Conservation (phyloP, 2,329 filamentous ascomycete genomes). For the Xylaria sp. region DNA sequence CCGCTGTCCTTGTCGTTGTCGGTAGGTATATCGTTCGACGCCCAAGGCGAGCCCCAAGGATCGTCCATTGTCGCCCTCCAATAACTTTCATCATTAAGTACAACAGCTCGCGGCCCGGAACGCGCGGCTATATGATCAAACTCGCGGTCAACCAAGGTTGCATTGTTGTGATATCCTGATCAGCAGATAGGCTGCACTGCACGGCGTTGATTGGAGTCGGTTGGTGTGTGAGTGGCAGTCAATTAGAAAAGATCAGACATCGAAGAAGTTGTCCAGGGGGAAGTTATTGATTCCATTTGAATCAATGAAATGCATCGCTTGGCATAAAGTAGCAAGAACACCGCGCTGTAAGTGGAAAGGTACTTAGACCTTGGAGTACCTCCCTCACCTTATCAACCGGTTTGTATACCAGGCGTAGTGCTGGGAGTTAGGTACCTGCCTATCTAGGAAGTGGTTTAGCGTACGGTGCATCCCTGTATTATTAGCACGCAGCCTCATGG, state of each 20-base stretch:
- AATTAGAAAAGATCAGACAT: constrained; percentile 8
- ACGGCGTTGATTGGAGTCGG: not conserved
- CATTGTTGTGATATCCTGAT: constrained; percentile 19
- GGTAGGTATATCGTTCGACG: constrained; percentile 54
- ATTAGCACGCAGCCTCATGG: too few relatives aligned
- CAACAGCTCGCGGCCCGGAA: constrained; percentile 29
- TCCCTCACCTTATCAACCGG: too few relatives aligned
- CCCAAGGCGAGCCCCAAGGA: constrained; percentile 72
- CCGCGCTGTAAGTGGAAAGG: not conserved
- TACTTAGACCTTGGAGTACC: not conserved
- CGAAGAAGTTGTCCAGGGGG: constrained; percentile 23
- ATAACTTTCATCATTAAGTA: constrained; percentile 47
- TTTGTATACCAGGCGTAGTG: not conserved
- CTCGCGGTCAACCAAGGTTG: constrained; percentile 4
- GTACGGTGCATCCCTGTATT: too few relatives aligned
- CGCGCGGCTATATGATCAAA: constrained; percentile 26
- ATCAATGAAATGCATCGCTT: constrained; percentile 29
- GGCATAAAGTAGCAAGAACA: constrained; percentile 4
- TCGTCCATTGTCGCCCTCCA: constrained; percentile 66
- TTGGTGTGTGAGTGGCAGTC: constrained; percentile 15
- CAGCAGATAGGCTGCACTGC: not conserved
- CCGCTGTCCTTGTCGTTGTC: constrained; percentile 39
- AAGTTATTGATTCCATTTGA: constrained; percentile 25
- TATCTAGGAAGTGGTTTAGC: not conserved
- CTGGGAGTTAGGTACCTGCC: not conserved